Conservation (phyloP, 306 rosid species). For the Prunus armeniaca region DNA sequence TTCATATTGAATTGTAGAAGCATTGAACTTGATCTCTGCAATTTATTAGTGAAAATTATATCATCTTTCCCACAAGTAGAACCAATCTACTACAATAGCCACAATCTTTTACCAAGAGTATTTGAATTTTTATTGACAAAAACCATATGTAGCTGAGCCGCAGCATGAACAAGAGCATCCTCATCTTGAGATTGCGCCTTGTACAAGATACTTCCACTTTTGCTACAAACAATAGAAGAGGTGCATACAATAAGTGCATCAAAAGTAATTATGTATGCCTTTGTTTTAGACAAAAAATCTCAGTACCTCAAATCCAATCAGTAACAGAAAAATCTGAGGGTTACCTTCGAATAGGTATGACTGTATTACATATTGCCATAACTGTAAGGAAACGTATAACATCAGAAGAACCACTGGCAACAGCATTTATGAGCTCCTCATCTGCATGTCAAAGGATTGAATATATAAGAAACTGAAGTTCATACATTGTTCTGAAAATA, state of each 20-base stretch:
- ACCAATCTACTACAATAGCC: slow-evolving; percentile 14
- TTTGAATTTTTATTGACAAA: slow-evolving; percentile 67
- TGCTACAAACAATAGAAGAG: slow-evolving; percentile 48
- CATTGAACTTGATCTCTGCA: slow-evolving; percentile 87
- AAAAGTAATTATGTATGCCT: slow-evolving; percentile 1
- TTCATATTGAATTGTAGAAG: slow-evolving; percentile 65
- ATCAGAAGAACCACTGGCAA: slow-evolving; percentile 71
- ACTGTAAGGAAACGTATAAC: slow-evolving; percentile 70
- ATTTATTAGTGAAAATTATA: slow-evolving; percentile 24
- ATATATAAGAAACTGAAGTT: slow-evolving; percentile 26
- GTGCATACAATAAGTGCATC: not conserved
- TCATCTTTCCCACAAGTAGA: slow-evolving; percentile 28
- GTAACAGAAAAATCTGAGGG: slow-evolving; percentile 18
- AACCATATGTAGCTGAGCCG: slow-evolving; percentile 82
- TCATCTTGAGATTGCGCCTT: slow-evolving; percentile 99
- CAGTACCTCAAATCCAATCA: slow-evolving; percentile 18
- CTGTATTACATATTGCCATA: slow-evolving; percentile 97
- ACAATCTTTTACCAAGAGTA: slow-evolving; percentile 57
- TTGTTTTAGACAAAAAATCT: slow-evolving; percentile 1
- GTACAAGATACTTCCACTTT: slow-evolving; percentile 77
- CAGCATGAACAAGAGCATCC: slow-evolving; percentile 97
- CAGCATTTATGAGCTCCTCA: slow-evolving; percentile 65
- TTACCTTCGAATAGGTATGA: slow-evolving; percentile 77
- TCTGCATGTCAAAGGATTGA: slow-evolving; percentile 51
- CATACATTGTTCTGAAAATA: slow-evolving; percentile 19